phyloP scores from a whole-genome alignment of 768 basidiomycete genomes.

The Rhizopogon vesiculosus region DNA sequence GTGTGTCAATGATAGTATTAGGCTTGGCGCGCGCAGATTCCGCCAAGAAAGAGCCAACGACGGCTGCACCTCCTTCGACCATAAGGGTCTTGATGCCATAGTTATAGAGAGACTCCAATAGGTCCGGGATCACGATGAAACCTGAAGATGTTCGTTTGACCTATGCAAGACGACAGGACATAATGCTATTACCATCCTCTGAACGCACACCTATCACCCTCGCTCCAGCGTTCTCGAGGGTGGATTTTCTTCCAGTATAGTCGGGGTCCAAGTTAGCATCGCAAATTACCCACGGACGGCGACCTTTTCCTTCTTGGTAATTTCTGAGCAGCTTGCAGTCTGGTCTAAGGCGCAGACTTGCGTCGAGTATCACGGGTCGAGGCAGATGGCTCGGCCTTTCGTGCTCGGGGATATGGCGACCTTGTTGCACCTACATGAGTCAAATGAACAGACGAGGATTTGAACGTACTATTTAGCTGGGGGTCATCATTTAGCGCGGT shows the following conservation, averaged over 20 bases:
- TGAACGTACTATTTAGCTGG: conserved; percentile 76
- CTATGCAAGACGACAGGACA: neutral
- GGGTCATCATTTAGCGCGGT: conserved; percentile 92
- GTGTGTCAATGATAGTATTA: conserved; percentile 50
- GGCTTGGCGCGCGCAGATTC: conserved; percentile 4
- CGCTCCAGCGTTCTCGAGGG: conserved; percentile 65
- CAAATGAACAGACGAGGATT: neutral
- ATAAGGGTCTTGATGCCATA: conserved; percentile 73
- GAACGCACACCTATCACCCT: conserved; percentile 49
- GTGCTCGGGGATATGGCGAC: conserved; percentile 47
- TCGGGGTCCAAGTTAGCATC: conserved; percentile 15
- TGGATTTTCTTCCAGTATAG: conserved; percentile 24
- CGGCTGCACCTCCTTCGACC: conserved; percentile 90
- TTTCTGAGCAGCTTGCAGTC: conserved; percentile 71
- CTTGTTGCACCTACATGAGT: conserved; percentile 26
- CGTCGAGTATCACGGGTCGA: conserved; percentile 81
- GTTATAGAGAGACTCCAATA: conserved; percentile 50
- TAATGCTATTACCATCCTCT: conserved; percentile 29
- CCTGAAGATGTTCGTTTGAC: conserved; percentile 21
- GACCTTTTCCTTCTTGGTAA: conserved; percentile 50
- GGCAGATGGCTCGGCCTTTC: conserved; percentile 48
- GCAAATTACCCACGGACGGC: conserved; percentile 73
- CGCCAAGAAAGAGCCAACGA: conserved; percentile 56
- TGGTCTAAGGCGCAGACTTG: conserved; percentile 58
- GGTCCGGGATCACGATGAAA: conserved; percentile 36